Evolutionary conservation across 1,284 basidiomycete species (phyloP).

Genomic region (Malassezia obtusa): DNA sequence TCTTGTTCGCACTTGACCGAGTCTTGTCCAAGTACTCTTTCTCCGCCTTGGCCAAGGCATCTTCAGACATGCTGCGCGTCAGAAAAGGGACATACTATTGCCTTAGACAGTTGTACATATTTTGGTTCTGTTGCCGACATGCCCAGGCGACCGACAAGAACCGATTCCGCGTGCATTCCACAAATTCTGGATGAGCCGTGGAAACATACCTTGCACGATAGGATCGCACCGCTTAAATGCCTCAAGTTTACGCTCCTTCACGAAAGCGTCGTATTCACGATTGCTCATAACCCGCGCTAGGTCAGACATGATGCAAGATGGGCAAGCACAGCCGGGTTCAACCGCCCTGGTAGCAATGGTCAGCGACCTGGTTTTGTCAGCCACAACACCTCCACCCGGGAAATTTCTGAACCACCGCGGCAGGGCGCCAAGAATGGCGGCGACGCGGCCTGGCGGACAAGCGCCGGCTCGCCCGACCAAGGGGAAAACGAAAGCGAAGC

Average conservation of each 20-base stretch:
- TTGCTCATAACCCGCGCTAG: conserved; percentile 16
- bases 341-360: not conserved
- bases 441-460: not conserved
- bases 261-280: conserved; percentile 14
- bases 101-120: conserved; percentile 9
- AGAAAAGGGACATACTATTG: conserved; percentile 5
- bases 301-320: conserved; percentile 2
- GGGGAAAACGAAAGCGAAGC: conserved; percentile 42
- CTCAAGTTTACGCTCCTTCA: conserved; percentile 7
- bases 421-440: not conserved
- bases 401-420: not conserved
- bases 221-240: conserved; percentile 17
- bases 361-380: not conserved
- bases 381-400: not conserved
- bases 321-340: not conserved
- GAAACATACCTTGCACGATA: conserved; percentile 11
- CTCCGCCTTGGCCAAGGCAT: conserved; percentile 5
- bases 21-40: conserved; percentile 4
- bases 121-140: conserved; percentile 10
- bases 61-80: conserved; percentile 2
- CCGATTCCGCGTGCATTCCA: conserved; percentile 7
- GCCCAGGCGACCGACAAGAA: conserved; percentile 15
- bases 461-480: not conserved
- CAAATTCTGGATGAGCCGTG: conserved; percentile 12
- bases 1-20: not conserved